Evolutionary conservation across 2,329 filamentous ascomycete species (phyloP), one percentile per base, ranked within the genome.

Genomic region (Fusarium illudens): DNA sequence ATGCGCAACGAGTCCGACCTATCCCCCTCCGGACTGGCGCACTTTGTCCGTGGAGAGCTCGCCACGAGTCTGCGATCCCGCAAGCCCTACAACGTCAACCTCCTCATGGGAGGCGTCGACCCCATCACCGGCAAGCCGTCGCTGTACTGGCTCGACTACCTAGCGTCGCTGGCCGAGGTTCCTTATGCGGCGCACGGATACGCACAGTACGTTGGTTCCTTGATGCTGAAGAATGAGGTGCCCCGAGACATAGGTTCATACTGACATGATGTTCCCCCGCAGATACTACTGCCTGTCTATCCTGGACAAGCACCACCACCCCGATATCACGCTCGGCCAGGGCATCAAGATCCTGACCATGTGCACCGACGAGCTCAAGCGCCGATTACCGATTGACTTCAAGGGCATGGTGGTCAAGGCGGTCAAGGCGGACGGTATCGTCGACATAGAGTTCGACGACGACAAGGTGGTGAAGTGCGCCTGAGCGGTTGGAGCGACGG

Each of bases 151-250:
- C 87, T 97, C 75, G 95, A 99, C 79, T 98, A 98, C 82, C 89
- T 99, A 76, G 96, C 95, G 70, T 90, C 94, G 65, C 83, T 94
- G 77, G 95, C 94, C 5, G 88, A 92, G 30, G 85, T 99, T 49
- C 96, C 96, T 58, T 99, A 99, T 78, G 96, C 96, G 50, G 96
- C 96, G 64, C 96, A 99, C 75, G 96, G 96, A 73, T 99, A 99
- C 82, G 96, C 96, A 73, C 96, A 99, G 91, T 94, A 90, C 65
- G 91, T 79, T 17, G 32, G 19, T 17, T 29, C 20, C 27, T 19
- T 51, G 3, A 22, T n/a, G 13, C 22, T 37, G 20, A 22, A 46
- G 30, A 55, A 11, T 6, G 10, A n/a, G 29, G 19, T 44, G 25
- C 9, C 15, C 4, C 13, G 30, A 36, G 13, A 42, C 19, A 39